Conservation (phyloP, 768 basidiomycete genomes). For the Amyloporia xantha region DNA sequence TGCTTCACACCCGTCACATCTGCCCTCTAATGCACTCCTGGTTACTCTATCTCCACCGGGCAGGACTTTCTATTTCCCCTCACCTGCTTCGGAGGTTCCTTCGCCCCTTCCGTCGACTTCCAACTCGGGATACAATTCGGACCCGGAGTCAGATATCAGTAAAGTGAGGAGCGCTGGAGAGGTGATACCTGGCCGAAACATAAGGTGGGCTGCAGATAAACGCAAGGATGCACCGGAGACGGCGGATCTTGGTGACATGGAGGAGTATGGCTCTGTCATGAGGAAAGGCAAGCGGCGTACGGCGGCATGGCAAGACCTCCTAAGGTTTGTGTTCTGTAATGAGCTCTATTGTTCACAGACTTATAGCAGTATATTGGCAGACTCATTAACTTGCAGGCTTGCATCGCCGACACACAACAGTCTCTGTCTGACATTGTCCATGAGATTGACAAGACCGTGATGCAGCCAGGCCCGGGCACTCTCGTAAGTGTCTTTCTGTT, state of each 20-base stretch:
- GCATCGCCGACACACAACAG: conserved; percentile 32
- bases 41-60: conserved; percentile 58
- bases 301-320: conserved; percentile 60
- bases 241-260: conserved; percentile 6
- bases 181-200: conserved; percentile 1
- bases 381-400: conserved; percentile 36
- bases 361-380: too few species aligned
- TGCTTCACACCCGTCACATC: conserved; percentile 32
- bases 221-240: background rate
- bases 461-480: conserved; percentile 12
- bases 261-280: background rate
- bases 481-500: background rate
- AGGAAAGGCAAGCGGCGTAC: conserved; percentile 23
- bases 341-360: too few species aligned
- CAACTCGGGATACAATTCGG: conserved; percentile 63
- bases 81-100: conserved; percentile 22
- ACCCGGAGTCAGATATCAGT: conserved; percentile 54
- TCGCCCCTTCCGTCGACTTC: conserved; percentile 37
- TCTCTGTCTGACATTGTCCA: conserved; percentile 26
- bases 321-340: conserved; percentile 49
- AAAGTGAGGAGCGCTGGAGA: conserved; percentile 32
- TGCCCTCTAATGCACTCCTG: conserved; percentile 72
- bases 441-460: conserved; percentile 27
- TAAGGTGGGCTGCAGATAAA: background rate
- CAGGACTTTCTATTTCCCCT: conserved; percentile 52